A percentile compares a stretch with the other conserved stretches of the same genome.
These are phyloP conservation scores for Aspergillus spinulosporus DNA, from an alignment of 2,329 filamentous ascomycete species.

Conservation along the genomic window DNA sequence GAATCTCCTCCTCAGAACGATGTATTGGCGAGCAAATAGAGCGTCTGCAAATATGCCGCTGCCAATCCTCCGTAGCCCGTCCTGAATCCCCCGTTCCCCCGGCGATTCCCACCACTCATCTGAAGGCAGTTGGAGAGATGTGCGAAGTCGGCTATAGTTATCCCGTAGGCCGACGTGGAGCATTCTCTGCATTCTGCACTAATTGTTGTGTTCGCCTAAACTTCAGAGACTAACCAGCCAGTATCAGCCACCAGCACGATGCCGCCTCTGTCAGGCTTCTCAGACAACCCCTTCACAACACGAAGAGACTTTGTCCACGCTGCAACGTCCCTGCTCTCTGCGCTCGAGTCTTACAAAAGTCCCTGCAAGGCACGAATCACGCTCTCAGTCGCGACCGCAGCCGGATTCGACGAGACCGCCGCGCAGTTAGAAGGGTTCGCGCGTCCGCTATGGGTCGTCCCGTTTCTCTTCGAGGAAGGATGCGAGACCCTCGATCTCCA, in stretches of 20 bases:
- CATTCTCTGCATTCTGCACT: too few species aligned
- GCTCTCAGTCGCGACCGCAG: slow-evolving; percentile 40
- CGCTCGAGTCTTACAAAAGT: slow-evolving; percentile 35
- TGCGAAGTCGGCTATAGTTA: neutral
- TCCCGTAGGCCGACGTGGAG: neutral
- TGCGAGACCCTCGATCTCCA: neutral
- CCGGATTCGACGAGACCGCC: slow-evolving; percentile 48
- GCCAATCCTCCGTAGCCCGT: slow-evolving; percentile 7
- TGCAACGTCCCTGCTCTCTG: slow-evolving; percentile 33
- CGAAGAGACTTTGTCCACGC: slow-evolving; percentile 41
- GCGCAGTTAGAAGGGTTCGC: slow-evolving; percentile 52
- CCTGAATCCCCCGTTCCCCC: neutral
- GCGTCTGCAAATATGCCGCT: neutral
- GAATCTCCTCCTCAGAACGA: neutral
- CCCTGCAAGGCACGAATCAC: slow-evolving; percentile 37
- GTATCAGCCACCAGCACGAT: slow-evolving; percentile 4
- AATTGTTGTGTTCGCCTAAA: neutral
- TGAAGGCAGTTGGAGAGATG: neutral
- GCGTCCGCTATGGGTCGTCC: slow-evolving; percentile 27
- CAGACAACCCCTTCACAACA: slow-evolving; percentile 42
- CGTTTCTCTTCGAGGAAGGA: slow-evolving; percentile 16
- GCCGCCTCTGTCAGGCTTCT: slow-evolving; percentile 38
- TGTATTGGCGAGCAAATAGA: too few species aligned
- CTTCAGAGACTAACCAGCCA: neutral
- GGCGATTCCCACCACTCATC: neutral